Percentiles rank a stretch among this genome's conserved stretches.
Evolutionary conservation across 345 rosid genomes (phyloP).

Genomic region (Turnera subulata): DNA sequence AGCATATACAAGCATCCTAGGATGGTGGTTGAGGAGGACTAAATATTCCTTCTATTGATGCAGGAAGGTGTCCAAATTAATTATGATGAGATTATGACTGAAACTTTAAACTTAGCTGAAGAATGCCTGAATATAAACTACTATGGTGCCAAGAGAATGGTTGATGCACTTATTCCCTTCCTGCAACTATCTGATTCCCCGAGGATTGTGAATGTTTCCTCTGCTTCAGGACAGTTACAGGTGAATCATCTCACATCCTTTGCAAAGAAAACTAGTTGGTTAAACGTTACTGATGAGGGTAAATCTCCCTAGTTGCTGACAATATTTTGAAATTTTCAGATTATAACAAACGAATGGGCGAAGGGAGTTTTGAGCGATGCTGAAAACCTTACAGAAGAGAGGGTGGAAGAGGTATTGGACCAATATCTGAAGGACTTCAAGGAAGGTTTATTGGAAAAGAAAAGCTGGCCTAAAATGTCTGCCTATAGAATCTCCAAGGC

Average conservation of each 20-base stretch:
- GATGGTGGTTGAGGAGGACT: no score
- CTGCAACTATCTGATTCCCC: conserved; percentile 25
- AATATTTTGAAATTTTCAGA: conserved; percentile 3
- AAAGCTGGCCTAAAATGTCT: conserved; percentile 38
- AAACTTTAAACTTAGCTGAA: conserved; percentile 7
- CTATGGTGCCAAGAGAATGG: conserved; percentile 20
- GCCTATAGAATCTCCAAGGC: no score
- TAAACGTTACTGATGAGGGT: neutral
- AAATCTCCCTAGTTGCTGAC: neutral
- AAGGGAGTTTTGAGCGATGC: no score
- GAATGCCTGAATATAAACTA: conserved; percentile 18
- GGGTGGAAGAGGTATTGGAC: conserved; percentile 23
- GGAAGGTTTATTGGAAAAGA: conserved; percentile 19
- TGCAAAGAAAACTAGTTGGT: no score
- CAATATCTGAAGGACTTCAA: conserved; percentile 23
- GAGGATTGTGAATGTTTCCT: conserved; percentile 34
- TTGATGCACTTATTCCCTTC: conserved; percentile 14
- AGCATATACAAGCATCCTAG: no score
- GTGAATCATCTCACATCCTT: neutral
- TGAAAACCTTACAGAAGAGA: conserved; percentile 31
- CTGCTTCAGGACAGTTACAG: conserved; percentile 12
- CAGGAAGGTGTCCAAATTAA: neutral
- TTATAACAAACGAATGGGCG: conserved; percentile 26
- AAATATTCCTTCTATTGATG: conserved; percentile 7
- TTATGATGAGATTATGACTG: neutral